Evolutionary conservation across 2,329 filamentous ascomycete species (phyloP).

Genomic region (Cladorrhinum sp.): DNA sequence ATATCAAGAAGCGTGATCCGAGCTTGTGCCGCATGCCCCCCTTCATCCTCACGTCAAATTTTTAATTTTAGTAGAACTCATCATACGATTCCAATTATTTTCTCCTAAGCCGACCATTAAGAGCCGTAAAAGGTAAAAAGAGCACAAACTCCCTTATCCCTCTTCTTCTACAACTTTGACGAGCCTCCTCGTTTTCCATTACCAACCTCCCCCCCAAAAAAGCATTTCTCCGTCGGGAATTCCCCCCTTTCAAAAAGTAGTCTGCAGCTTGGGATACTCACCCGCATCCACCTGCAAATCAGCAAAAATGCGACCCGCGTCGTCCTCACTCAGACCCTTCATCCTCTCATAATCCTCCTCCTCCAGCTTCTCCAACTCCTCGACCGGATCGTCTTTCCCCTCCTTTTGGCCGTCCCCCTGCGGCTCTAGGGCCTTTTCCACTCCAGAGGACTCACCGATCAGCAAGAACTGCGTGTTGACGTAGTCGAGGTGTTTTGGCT

Average conservation of each 20-base stretch:
- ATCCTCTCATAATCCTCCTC: constrained; percentile 70
- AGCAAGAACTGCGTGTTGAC: constrained; percentile 73
- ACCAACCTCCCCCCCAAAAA: neutral
- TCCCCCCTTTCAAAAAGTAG: constrained; percentile 47
- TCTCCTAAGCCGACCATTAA: too few relatives aligned
- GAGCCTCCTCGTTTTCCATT: neutral
- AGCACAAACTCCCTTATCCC: neutral
- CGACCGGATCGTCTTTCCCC: constrained; percentile 60
- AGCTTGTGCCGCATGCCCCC: too few relatives aligned
- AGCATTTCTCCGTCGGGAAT: neutral
- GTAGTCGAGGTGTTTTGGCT: constrained; percentile 72
- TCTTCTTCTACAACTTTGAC: neutral
- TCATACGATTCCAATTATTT: too few relatives aligned
- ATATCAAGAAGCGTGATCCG: too few relatives aligned
- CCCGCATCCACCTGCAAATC: constrained; percentile 49
- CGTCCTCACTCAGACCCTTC: constrained; percentile 45
- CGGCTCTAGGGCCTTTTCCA: constrained; percentile 54
- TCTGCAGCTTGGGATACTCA: constrained; percentile 62
- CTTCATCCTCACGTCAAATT: too few relatives aligned
- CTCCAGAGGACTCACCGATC: constrained; percentile 64
- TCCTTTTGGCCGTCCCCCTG: constrained; percentile 55
- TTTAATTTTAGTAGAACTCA: too few relatives aligned
- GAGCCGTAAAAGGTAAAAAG: too few relatives aligned
- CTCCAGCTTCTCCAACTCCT: constrained; percentile 72
- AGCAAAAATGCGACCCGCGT: constrained; percentile 45